A percentile compares a stretch with the other conserved stretches of the same genome.
Conservation (phyloP, 768 basidiomycete genomes). For the Suillus alpinus region DNA sequence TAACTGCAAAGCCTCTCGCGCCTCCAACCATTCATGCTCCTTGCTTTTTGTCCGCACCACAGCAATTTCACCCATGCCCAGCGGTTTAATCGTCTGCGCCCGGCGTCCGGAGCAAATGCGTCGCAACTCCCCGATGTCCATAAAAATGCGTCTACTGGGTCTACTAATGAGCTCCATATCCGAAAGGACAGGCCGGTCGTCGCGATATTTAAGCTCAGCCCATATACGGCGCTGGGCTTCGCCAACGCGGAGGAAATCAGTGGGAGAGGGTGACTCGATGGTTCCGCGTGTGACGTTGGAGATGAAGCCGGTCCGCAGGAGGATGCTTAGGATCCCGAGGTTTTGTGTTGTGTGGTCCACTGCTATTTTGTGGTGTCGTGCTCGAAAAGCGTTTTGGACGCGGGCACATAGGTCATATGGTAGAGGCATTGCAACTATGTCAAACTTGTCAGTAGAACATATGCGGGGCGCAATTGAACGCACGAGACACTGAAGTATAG, state of each 20-base stretch:
- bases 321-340: conserved; percentile 87
- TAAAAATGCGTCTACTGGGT: conserved; percentile 78
- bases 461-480: background rate
- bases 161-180: conserved; percentile 80
- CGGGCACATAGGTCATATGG: conserved; percentile 89
- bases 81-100: conserved; percentile 75
- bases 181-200: conserved; percentile 80
- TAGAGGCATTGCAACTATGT: conserved; percentile 41
- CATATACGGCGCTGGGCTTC: conserved; percentile 81
- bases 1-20: conserved; percentile 83
- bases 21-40: conserved; percentile 87
- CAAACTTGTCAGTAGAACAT: background rate
- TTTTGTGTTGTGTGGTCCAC: conserved; percentile 87
- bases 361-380: conserved; percentile 73
- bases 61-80: conserved; percentile 91
- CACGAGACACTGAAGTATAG: background rate
- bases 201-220: conserved; percentile 92
- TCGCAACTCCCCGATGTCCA: conserved; percentile 70
- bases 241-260: conserved; percentile 53
- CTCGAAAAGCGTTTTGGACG: conserved; percentile 88
- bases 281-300: conserved; percentile 81
- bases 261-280: conserved; percentile 58
- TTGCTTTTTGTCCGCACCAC: conserved; percentile 71
- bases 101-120: conserved; percentile 79
- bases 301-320: conserved; percentile 88